Conservation (phyloP, 2,329 filamentous ascomycete species). For the Aspergillus novoparasiticus region DNA sequence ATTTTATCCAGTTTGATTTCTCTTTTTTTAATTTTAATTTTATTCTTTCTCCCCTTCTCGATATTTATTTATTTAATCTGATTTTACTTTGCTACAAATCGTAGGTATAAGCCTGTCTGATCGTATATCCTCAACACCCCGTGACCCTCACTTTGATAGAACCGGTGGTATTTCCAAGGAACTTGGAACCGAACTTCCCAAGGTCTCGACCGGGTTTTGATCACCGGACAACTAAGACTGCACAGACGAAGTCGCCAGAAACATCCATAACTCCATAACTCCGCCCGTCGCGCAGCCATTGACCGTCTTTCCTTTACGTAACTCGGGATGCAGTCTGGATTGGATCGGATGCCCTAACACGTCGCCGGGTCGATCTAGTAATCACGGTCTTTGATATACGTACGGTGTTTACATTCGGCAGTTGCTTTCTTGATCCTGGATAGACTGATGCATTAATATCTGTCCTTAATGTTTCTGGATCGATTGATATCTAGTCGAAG, state of each 20-base stretch:
- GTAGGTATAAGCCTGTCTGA: not conserved
- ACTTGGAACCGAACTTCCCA: not conserved
- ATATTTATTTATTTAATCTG: too few relatives aligned
- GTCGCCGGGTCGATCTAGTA: conserved; percentile 4
- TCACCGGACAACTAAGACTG: conserved; percentile 1
- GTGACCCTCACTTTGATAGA: not conserved
- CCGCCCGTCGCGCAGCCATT: conserved; percentile 11
- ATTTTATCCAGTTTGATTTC: not conserved
- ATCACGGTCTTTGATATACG: not conserved
- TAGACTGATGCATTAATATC: not conserved
- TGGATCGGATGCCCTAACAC: conserved; percentile 2
- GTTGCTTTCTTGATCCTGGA: not conserved
- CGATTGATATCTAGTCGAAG: not conserved
- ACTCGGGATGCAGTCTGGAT: conserved; percentile 32
- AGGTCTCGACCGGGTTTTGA: conserved; percentile 11
- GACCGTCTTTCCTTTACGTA: conserved; percentile 44
- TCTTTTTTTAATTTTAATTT: not conserved
- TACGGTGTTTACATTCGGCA: not conserved
- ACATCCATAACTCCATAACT: conserved; percentile 10
- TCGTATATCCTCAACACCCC: not conserved
- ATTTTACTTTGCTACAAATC: not conserved
- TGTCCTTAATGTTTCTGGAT: not conserved
- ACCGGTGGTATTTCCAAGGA: not conserved
- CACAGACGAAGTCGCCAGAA: conserved; percentile 16
- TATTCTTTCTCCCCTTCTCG: too few relatives aligned